These are phyloP conservation scores for Helichrysum umbraculigerum DNA, from an alignment of 129 eudicot species.

Conservation along the genomic window DNA sequence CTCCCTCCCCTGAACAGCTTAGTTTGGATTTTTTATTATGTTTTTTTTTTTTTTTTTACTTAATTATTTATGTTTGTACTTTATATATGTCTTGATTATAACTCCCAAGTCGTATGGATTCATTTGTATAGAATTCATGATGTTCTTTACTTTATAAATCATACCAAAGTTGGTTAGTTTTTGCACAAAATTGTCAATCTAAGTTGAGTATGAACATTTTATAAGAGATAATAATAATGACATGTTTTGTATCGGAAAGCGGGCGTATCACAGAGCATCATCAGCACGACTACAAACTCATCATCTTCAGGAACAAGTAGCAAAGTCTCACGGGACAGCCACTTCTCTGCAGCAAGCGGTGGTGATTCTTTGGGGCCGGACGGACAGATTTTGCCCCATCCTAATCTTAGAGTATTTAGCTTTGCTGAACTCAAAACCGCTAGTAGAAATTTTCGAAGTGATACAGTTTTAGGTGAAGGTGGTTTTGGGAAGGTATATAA, in stretches of 20 bases:
- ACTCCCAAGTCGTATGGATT: neutral
- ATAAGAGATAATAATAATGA: neutral
- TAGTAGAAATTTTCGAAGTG: constrained; percentile 46
- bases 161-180: neutral
- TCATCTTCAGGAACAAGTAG: constrained; percentile 41
- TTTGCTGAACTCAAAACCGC: constrained; percentile 51
- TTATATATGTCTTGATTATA: neutral
- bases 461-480: constrained; percentile 58
- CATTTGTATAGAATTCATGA: neutral
- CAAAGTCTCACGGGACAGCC: constrained; percentile 35
- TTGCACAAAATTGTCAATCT: neutral
- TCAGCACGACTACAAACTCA: constrained; percentile 36
- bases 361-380: constrained; percentile 29
- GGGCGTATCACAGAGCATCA: constrained; percentile 44
- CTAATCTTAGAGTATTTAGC: constrained; percentile 46
- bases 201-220: neutral
- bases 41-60: no score
- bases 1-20: constrained; percentile 17
- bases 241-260: constrained; percentile 19
- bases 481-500: constrained; percentile 62
- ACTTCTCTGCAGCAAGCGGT: constrained; percentile 40
- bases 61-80: neutral
- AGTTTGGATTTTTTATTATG: neutral
- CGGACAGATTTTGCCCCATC: constrained; percentile 47
- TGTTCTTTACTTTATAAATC: neutral